These are phyloP conservation scores for Suillus sp. DNA, from an alignment of 768 basidiomycete species.

Conservation along the genomic window DNA sequence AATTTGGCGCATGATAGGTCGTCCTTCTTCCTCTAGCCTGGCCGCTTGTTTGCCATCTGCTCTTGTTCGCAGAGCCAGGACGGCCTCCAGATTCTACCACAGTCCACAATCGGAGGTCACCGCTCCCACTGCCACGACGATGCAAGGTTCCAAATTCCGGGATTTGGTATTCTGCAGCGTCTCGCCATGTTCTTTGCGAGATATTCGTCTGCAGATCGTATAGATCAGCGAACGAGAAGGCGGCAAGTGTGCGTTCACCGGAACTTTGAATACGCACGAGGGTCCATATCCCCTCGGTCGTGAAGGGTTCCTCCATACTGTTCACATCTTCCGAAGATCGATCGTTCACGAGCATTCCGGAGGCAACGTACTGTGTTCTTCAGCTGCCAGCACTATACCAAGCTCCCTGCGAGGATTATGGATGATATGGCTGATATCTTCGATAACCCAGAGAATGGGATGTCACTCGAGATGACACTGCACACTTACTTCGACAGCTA, in stretches of 20 bases:
- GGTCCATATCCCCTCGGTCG: neutral
- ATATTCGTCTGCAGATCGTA: no score
- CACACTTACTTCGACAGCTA: neutral
- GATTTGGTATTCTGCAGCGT: neutral
- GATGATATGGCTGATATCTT: neutral
- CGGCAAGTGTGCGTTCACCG: neutral
- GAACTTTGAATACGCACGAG: neutral
- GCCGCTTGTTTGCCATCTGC: no score
- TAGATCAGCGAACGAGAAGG: neutral
- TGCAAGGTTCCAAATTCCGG: neutral
- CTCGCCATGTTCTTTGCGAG: neutral
- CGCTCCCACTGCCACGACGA: no score
- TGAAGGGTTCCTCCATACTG: neutral
- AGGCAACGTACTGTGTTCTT: neutral
- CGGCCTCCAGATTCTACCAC: no score
- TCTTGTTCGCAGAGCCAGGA: no score
- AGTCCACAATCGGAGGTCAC: no score
- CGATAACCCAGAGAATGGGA: neutral
- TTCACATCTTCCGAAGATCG: neutral
- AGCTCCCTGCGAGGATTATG: neutral
- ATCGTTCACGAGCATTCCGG: neutral
- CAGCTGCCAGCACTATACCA: neutral
- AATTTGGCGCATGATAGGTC: no score
- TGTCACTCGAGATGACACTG: neutral
- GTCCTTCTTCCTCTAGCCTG: no score